phyloP scores from a whole-genome alignment of 768 basidiomycete genomes.

The Trametes punicea region DNA sequence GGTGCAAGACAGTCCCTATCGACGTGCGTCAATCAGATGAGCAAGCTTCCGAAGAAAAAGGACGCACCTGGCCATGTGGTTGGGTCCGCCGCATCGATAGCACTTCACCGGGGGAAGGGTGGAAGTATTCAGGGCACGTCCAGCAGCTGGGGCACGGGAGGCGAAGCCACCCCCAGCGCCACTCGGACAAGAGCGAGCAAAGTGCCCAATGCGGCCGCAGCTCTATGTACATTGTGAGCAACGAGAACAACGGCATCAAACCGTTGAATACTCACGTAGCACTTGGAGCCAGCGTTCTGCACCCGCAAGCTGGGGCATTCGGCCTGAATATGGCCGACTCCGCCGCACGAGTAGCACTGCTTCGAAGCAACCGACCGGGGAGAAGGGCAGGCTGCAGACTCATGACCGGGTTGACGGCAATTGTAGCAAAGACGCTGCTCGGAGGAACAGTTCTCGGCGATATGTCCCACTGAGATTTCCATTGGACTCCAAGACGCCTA shows the following conservation, averaged over 20 bases:
- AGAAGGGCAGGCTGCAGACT: constrained; percentile 82
- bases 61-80: constrained; percentile 76
- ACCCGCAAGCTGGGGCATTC: constrained; percentile 81
- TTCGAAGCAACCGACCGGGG: constrained; percentile 81
- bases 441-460: constrained; percentile 88
- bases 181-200: constrained; percentile 72
- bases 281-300: constrained; percentile 70
- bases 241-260: not conserved
- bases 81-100: constrained; percentile 85
- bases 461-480: constrained; percentile 69
- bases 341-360: constrained; percentile 92
- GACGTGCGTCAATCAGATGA: not conserved
- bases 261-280: constrained; percentile 58
- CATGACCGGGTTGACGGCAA: constrained; percentile 92
- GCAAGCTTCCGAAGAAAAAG: constrained; percentile 11
- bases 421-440: constrained; percentile 92
- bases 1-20: constrained; percentile 79
- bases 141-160: constrained; percentile 69
- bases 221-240: constrained; percentile 36
- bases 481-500: constrained; percentile 1
- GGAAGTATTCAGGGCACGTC: constrained; percentile 71
- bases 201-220: constrained; percentile 80
- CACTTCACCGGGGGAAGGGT: constrained; percentile 83
- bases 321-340: constrained; percentile 86
- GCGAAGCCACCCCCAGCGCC: constrained; percentile 49